Base-by-base conservation (phyloP, 2,329 filamentous ascomycete genomes). In the Orbilia blumenaviensis region DNA sequence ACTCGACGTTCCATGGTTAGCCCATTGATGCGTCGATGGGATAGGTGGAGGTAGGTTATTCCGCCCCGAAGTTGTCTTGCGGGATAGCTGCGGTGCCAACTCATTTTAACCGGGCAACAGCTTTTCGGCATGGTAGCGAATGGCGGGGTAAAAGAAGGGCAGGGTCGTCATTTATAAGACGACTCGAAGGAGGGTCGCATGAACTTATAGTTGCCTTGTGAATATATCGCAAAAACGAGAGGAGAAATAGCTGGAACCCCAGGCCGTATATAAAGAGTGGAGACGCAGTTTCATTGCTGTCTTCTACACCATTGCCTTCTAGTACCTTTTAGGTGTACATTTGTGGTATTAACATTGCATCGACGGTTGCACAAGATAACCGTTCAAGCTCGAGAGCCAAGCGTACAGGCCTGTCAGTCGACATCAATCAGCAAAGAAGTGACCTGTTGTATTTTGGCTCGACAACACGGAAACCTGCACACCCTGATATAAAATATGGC, bases 51-150 rank as follows among this genome's bases (percentile, higher is more conserved):
- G 60, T 27, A 38, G 18, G 27, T 72, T 72, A n/a, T 44, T 64
- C 67, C 67, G 58, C 34, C 63, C 67, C 67, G 67, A 72, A 64
- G 10, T 12, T 60, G 36, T 29, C 50, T 12, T 58, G 48, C 21
- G 23, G 34, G 32, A 56, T 44, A 38, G 54, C 60, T 60, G 38
- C 54, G 63, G 38, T 66, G 67, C 60, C 67, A 72, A 58, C 67
- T 50, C 67, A 72, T 54, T 72, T 72, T 64, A 72, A 29, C 67
- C 58, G 67, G 58, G 41, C 16, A 41, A 34, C 21, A 54, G 10
- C 44, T 50, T n/a, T 71, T 72, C 67, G 60, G 67, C 67, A 66
- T 72, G 48, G 60, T 60, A 64, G 67, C 67, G 67, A 72, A 66
- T 42, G 63, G 63, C 38, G 63, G 50, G 48, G 46, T 56, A 66